These are phyloP conservation scores for Russula abietina DNA, from an alignment of 768 basidiomycete genomes.

Conservation along the genomic window DNA sequence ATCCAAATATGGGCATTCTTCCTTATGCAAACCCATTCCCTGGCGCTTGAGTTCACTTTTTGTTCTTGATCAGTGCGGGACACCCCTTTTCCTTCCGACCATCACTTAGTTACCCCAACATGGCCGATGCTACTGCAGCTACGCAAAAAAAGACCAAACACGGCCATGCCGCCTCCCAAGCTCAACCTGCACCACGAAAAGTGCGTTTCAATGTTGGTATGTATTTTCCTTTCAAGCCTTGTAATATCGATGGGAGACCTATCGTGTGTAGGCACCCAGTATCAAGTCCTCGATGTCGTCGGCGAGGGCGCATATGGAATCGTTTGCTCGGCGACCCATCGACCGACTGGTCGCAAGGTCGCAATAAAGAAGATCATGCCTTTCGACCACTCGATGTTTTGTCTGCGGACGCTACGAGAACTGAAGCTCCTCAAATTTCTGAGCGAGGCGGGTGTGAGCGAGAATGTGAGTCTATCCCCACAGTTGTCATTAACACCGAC, in stretches of 20 bases:
- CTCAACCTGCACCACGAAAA: constrained; percentile 61
- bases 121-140: constrained; percentile 25
- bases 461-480: constrained; percentile 50
- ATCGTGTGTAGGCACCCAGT: constrained; percentile 36
- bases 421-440: constrained; percentile 69
- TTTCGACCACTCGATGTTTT: constrained; percentile 93
- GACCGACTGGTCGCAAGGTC: constrained; percentile 73
- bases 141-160: constrained; percentile 40
- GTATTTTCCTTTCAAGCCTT: constrained; percentile 13
- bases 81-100: constrained; percentile 17
- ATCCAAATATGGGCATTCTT: constrained; percentile 8
- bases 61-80: constrained; percentile 11
- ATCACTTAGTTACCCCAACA: constrained; percentile 16
- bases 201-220: constrained; percentile 83
- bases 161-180: constrained; percentile 40
- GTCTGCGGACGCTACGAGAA: constrained; percentile 56
- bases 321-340: constrained; percentile 81
- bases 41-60: constrained; percentile 12
- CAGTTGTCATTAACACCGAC: background rate
- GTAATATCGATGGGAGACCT: background rate
- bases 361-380: constrained; percentile 96
- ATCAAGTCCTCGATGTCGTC: constrained; percentile 75
- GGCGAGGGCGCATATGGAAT: constrained; percentile 96
- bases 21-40: background rate
- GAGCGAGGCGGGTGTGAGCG: constrained; percentile 82